A percentile compares a stretch with the other conserved stretches of the same genome.
Evolutionary conservation across 2,329 filamentous ascomycete species (phyloP).

Genomic region (Metarhizium sp.): DNA sequence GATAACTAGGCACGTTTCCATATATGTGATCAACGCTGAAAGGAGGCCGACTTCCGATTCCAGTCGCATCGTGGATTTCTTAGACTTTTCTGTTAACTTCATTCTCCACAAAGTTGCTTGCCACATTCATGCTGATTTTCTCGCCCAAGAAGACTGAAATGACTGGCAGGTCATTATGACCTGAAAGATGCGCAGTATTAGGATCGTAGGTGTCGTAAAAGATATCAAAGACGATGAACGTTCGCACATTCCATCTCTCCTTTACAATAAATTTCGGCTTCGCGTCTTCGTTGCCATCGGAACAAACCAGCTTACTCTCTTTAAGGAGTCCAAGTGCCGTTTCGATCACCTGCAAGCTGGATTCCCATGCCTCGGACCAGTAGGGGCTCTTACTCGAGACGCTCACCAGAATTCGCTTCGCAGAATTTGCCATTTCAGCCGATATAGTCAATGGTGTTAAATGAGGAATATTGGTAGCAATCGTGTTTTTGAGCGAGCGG

Average conservation of each 20-base stretch:
- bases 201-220: conserved; percentile 10
- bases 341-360: background rate
- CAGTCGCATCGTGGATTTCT: conserved; percentile 3
- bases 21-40: conserved; percentile 7
- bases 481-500: too few species aligned
- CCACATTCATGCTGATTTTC: conserved; percentile 2
- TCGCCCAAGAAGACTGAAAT: conserved; percentile 4
- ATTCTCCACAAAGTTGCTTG: conserved; percentile 4
- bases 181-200: conserved; percentile 5
- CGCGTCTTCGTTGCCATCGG: background rate
- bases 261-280: conserved; percentile 3
- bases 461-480: too few species aligned
- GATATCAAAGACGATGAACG: too few species aligned
- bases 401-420: too few species aligned
- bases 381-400: too few species aligned
- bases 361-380: background rate
- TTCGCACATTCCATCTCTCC: background rate
- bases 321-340: background rate
- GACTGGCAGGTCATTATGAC: conserved; percentile 5
- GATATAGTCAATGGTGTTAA: too few species aligned
- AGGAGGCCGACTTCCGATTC: conserved; percentile 4
- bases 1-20: background rate
- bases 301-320: background rate
- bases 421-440: too few species aligned
- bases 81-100: conserved; percentile 6